phyloP scores from a whole-genome alignment of 1,284 basidiomycete genomes.

The Melampsora americana region DNA sequence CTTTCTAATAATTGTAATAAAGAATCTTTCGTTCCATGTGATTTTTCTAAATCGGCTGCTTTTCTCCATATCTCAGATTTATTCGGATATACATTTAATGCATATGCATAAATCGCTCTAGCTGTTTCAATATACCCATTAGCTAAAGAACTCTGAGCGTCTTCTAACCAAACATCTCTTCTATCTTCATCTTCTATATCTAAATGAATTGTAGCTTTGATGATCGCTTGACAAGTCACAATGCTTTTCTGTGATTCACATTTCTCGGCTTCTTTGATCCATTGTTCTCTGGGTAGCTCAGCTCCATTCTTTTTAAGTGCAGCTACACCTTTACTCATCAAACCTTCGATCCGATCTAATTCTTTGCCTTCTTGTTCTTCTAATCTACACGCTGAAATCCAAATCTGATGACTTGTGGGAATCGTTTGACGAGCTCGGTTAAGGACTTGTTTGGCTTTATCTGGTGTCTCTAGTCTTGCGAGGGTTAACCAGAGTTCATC shows the following conservation, averaged over 20 bases:
- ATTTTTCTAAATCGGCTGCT: constrained; percentile 87
- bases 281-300: constrained; percentile 85
- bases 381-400: constrained; percentile 91
- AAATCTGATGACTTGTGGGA: constrained; percentile 95
- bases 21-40: constrained; percentile 77
- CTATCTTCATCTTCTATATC: constrained; percentile 93
- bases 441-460: constrained; percentile 83
- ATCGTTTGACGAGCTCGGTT: constrained; percentile 93
- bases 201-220: constrained; percentile 90
- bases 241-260: constrained; percentile 83
- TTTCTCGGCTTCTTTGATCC: constrained; percentile 89
- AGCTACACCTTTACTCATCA: constrained; percentile 77
- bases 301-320: constrained; percentile 79
- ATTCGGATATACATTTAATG: constrained; percentile 85
- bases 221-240: constrained; percentile 85
- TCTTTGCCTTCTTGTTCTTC: constrained; percentile 72
- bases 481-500: constrained; percentile 97
- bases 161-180: constrained; percentile 82
- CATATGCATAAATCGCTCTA: constrained; percentile 80
- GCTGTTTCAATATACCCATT: constrained; percentile 76
- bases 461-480: constrained; percentile 84
- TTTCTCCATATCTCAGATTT: constrained; percentile 76
- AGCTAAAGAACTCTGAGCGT: constrained; percentile 76
- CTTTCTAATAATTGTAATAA: constrained; percentile 76
- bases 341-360: constrained; percentile 71